Conservation (phyloP, 257 asterid genomes). For the Thymus mandschuricus region DNA sequence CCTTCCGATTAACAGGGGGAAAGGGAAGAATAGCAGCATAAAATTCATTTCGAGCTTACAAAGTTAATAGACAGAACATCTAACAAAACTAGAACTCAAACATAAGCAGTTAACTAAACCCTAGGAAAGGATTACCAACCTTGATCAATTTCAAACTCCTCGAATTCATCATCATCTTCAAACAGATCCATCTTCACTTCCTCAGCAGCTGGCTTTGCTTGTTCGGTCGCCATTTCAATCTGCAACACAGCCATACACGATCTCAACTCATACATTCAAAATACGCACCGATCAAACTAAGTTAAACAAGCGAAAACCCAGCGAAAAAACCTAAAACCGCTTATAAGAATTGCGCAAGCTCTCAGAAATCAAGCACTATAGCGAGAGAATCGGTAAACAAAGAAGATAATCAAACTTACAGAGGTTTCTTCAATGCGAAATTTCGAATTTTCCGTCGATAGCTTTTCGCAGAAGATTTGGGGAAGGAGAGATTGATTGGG, state of each 20-base stretch:
- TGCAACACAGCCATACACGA: conserved; percentile 13
- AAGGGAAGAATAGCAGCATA: background rate
- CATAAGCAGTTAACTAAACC: background rate
- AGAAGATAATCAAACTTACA: conserved; percentile 29
- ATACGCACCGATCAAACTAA: background rate
- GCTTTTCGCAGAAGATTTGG: conserved; percentile 10
- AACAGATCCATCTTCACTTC: conserved; percentile 77
- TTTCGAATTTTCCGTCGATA: conserved; percentile 8
- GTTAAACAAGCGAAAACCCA: background rate
- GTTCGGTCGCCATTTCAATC: conserved; percentile 70
- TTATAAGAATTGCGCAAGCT: background rate
- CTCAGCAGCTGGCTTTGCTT: conserved; percentile 63
- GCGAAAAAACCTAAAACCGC: conserved; percentile 15
- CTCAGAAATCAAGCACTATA: background rate
- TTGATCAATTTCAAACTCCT: conserved; percentile 77
- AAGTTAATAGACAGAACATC: conserved; percentile 15
- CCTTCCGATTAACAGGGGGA: background rate
- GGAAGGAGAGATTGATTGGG: conserved; percentile 12
- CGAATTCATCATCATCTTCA: conserved; percentile 89
- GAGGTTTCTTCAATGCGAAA: conserved; percentile 5
- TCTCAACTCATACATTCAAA: background rate
- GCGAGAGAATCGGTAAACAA: background rate
- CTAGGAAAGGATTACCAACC: conserved; percentile 36
- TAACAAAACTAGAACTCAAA: conserved; percentile 15
- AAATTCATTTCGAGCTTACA: conserved; percentile 15